These are phyloP conservation scores for Boletellus ananiceps DNA, from an alignment of 768 basidiomycete genomes.

Conservation along the genomic window DNA sequence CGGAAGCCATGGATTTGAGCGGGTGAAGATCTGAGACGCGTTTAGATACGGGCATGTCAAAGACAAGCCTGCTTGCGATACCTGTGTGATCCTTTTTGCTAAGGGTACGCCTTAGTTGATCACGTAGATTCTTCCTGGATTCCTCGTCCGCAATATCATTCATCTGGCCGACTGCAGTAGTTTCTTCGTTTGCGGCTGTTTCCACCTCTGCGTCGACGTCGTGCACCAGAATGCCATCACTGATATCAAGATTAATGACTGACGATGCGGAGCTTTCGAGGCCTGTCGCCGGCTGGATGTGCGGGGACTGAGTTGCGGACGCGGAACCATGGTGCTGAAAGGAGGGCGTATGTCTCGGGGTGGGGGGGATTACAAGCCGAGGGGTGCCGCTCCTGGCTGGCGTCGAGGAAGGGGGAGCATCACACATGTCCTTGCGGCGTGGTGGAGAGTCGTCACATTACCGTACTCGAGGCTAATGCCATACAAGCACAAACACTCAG, in stretches of 20 bases:
- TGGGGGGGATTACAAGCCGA: constrained; percentile 48
- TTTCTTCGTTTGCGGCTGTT: constrained; percentile 49
- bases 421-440: constrained; percentile 21
- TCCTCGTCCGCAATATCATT: constrained; percentile 47
- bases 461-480: neutral
- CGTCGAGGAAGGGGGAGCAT: constrained; percentile 26
- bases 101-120: constrained; percentile 66
- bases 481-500: constrained; percentile 18
- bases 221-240: constrained; percentile 66
- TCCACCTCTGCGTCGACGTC: constrained; percentile 65
- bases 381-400: constrained; percentile 38
- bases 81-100: constrained; percentile 49
- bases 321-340: constrained; percentile 42
- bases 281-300: constrained; percentile 30
- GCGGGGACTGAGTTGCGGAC: constrained; percentile 25
- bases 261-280: constrained; percentile 70
- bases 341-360: constrained; percentile 50
- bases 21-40: constrained; percentile 10
- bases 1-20: constrained; percentile 12
- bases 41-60: constrained; percentile 9
- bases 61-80: constrained; percentile 15
- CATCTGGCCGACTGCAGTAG: constrained; percentile 42
- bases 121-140: constrained; percentile 61
- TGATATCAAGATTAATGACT: constrained; percentile 58
- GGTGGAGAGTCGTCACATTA: constrained; percentile 2